Base-by-base conservation (phyloP, 306 rosid genomes). In the Urtica urens region DNA sequence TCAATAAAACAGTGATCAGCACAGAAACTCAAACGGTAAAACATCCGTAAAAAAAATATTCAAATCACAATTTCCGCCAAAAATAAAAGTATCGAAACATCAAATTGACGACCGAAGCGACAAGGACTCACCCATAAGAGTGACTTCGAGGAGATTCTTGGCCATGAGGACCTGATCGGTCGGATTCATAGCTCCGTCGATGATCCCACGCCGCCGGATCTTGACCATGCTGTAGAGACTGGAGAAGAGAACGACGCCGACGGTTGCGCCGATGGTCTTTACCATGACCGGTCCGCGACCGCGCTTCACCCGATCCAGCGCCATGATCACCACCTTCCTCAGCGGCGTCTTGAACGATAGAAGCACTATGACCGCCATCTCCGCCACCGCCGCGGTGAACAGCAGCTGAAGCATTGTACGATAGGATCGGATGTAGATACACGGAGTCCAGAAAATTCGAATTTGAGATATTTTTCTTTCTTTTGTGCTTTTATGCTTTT, bases 111-210 rank as follows among this genome's bases (percentile, higher is more conserved):
- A 38, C 26, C 51, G 23, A 23, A 15, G 12, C 28, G 6, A 13
- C 10, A 21, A 17, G 3, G 22, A 12, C 26, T 58, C 72, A 90
- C 99, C 99, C 94, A 85, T 71, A 15, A 85, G 86, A 33, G 99
- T 90, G 44, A 87, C 78, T 71, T 90, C 94, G 10, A 90, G 94
- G 45, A 81, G 81, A 42, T 75, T 87, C 39, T 72, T 78, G 53
- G 78, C 80, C 94, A 90, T 65, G 50, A 90, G 96, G 68, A 90
- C 74, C 81, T 90, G 96, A 90, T 90, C 93, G 70, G 99, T 90
- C 22, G 93, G 94, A 58, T 71, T 85, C 27, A 50, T 37, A 27
- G 50, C 62, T 25, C 46, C 92, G 13, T 70, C 86, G 15, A 75
- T 86, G 67, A 71, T 65, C 85, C 68, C 66, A 20, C 85, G 86